A percentile compares a stretch with the other conserved stretches of the same genome.
phyloP scores from a whole-genome alignment of 2,329 filamentous ascomycete species.

The Fusarium sp. region DNA sequence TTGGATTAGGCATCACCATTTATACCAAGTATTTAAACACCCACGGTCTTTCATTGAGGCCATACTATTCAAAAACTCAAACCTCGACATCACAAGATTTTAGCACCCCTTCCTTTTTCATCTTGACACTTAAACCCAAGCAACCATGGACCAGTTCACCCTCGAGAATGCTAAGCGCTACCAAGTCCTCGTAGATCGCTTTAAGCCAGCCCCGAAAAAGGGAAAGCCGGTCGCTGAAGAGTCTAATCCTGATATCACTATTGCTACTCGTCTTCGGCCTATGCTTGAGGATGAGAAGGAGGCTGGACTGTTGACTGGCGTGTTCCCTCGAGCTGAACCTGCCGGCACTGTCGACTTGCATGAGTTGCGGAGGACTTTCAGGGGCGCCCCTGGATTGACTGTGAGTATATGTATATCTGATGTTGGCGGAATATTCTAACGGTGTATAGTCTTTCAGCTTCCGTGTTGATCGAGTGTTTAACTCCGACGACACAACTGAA shows the following conservation, averaged over 20 bases:
- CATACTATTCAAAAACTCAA: not conserved
- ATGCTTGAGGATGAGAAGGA: conserved; percentile 48
- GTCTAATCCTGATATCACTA: conserved; percentile 45
- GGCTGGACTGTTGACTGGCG: conserved; percentile 42
- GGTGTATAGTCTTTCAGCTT: conserved; percentile 46
- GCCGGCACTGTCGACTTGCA: conserved; percentile 47
- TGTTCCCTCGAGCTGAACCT: conserved; percentile 16
- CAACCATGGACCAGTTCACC: conserved; percentile 48
- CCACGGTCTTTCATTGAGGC: not conserved
- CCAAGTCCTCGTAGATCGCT: conserved; percentile 40
- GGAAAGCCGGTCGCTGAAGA: conserved; percentile 8
- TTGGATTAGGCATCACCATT: conserved; percentile 34
- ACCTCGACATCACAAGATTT: not conserved
- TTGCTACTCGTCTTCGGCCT: conserved; percentile 50
- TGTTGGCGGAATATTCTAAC: not conserved
- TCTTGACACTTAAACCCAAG: not conserved
- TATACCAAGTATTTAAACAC: conserved; percentile 6
- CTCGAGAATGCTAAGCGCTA: conserved; percentile 46
- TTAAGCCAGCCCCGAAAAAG: conserved; percentile 37
- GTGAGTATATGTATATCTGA: conserved; percentile 22
- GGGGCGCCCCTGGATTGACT: conserved; percentile 46
- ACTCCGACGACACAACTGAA: conserved; percentile 47
- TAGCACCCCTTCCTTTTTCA: not conserved
- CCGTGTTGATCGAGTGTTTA: conserved; percentile 50
- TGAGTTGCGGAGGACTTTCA: conserved; percentile 48